Base-by-base conservation (phyloP, 805 yeast genomes). In the Candida railenensis region DNA sequence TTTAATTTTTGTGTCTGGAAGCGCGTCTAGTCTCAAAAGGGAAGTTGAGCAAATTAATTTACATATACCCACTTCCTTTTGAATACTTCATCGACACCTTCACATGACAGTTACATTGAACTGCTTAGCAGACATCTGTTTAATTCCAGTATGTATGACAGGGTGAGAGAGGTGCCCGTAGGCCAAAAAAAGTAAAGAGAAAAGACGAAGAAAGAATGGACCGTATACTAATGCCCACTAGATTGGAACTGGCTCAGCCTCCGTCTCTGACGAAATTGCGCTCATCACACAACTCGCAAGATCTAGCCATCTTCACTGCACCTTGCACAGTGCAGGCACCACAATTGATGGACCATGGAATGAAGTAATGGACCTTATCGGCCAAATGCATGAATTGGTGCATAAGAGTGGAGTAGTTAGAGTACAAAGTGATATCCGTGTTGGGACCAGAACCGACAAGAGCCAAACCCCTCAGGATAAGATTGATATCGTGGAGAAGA, bases 271-370 rank as follows among this genome's bases (percentile, higher is more conserved):
- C 54, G 89, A 88, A 55, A 83, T 89, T 37, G 82, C 95, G 5
- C 73, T 77, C 40, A 82, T 86, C 36, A 92, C 89, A 51, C 69
- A 76, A 22, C 63, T 81, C 45, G 82, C 89, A 21, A 73, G 85
- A 48, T 73, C 73, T 20, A 79, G 87, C 25, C 83, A 80, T 2
- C 68, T 89, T 45, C 74, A 82, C 42, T 81, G 85, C 51, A 81
- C 87, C 1, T 69, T 89, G 49, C 97, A 89, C 65, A 85, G 95
- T 54, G 97, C 97, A 2, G 97, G 97, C 2, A 89, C 96, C 4
- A 89, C 96, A 1, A 82, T 86, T 54, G 86, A 87, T 56, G 97
- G 97, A 1, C 90, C 89, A n/a, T 90, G 96, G 96, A 81, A 82
- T 57, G 90, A 86, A 46, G 96, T 90, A 1, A 85, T 83, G 81